A percentile compares a stretch with the other conserved stretches of the same genome.
phyloP scores from a whole-genome alignment of 768 basidiomycete species.

The Lactarius trivialis region DNA sequence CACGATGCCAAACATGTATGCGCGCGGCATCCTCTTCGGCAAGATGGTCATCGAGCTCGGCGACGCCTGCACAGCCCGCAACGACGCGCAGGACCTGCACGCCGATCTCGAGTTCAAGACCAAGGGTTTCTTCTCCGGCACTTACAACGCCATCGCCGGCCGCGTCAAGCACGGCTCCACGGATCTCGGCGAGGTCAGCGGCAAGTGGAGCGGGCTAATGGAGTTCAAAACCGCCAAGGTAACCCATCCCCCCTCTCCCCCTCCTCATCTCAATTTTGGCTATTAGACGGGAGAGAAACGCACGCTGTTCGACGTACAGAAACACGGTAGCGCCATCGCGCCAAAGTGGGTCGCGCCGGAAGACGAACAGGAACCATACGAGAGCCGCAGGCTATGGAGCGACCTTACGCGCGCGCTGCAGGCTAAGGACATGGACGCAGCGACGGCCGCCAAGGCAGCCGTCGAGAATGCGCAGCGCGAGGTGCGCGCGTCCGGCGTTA shows the following conservation, averaged over 20 bases:
- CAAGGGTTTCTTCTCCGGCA: conserved; percentile 97
- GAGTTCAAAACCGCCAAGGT: conserved; percentile 73
- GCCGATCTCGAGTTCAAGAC: conserved; percentile 97
- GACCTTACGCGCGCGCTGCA: conserved; percentile 80
- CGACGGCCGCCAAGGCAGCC: conserved; percentile 80
- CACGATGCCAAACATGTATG: conserved; percentile 98
- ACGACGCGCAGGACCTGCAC: conserved; percentile 63
- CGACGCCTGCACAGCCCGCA: conserved; percentile 79
- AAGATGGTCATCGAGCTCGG: conserved; percentile 97
- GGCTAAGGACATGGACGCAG: conserved; percentile 88
- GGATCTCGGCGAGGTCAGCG: conserved; percentile 80
- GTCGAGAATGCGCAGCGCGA: conserved; percentile 94
- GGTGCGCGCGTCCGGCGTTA: conserved; percentile 55
- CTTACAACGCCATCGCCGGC: conserved; percentile 87
- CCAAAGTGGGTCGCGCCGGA: conserved; percentile 85
- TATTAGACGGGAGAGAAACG: conserved; percentile 64
- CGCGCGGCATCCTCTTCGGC: conserved; percentile 78
- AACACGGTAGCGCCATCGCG: conserved; percentile 64
- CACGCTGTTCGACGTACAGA: conserved; percentile 76
- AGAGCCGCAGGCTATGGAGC: conserved; percentile 74
- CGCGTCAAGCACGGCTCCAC: conserved; percentile 56
- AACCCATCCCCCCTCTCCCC: not conserved
- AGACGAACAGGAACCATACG: conserved; percentile 81
- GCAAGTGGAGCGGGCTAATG: conserved; percentile 89
- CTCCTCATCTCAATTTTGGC: not conserved